Percentiles rank a stretch among this genome's conserved stretches.
These are phyloP conservation scores for Agarophyton chilense DNA, from an alignment of 23 red algal genomes.

Conservation along the genomic window DNA sequence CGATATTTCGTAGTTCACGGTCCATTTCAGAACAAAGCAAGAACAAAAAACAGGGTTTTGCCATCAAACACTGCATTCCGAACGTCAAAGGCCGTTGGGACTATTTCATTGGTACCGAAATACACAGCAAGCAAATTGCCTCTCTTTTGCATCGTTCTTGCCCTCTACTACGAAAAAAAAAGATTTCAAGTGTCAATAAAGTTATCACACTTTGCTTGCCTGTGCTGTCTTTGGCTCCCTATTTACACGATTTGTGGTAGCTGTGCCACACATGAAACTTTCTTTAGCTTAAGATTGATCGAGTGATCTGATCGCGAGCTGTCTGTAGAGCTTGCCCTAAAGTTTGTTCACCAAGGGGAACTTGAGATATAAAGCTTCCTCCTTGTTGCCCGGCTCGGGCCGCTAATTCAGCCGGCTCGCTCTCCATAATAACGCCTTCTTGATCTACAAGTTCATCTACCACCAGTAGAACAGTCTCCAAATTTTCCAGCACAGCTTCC, in stretches of 20 bases:
- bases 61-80: no score
- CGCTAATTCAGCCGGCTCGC: slow-evolving; percentile 70
- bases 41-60: no score
- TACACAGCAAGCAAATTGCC: no score
- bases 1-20: no score
- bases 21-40: no score
- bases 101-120: no score
- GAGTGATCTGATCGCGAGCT: slow-evolving; percentile 78
- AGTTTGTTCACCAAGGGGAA: slow-evolving; percentile 82
- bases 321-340: slow-evolving; percentile 80
- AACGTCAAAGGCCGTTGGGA: no score
- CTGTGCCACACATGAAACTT: background rate
- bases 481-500: slow-evolving; percentile 75
- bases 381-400: slow-evolving; percentile 64
- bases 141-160: no score
- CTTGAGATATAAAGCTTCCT: slow-evolving; percentile 63
- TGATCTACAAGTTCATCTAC: slow-evolving; percentile 92
- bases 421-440: slow-evolving; percentile 92
- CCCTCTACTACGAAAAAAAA: no score
- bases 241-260: background rate
- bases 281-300: slow-evolving; percentile 70
- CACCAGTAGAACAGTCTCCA: slow-evolving; percentile 75
- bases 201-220: no score
- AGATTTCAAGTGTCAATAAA: no score
- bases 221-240: background rate